Percentiles rank a stretch among this genome's conserved stretches.
Evolutionary conservation across 2,329 filamentous ascomycete genomes (phyloP).

Genomic region (Trichoderma pleuroti): DNA sequence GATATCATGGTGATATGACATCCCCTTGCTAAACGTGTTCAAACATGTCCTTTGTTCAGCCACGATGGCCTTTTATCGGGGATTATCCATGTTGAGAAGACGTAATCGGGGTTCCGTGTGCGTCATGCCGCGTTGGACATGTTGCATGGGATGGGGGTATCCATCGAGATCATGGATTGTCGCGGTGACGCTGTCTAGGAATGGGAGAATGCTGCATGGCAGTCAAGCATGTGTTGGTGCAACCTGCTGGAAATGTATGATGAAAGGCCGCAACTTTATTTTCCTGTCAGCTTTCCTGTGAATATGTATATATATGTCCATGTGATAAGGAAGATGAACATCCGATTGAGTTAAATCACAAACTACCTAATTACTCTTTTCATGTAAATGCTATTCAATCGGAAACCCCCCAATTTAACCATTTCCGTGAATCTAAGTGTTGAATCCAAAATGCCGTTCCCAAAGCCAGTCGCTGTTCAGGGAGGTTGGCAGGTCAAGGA

Average conservation of each 20-base stretch:
- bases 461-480: constrained; percentile 28
- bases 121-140: constrained; percentile 3
- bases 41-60: not conserved
- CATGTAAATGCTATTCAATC: not conserved
- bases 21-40: not conserved
- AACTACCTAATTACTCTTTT: not conserved
- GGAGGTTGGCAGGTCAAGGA: constrained; percentile 32
- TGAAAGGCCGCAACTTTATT: constrained; percentile 12
- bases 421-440: not conserved
- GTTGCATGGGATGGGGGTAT: not conserved
- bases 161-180: not conserved
- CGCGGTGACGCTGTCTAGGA: not conserved
- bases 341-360: not conserved
- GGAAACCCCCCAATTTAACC: constrained; percentile 2
- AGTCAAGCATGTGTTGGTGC: not conserved
- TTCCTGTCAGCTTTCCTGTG: not conserved
- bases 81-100: constrained; percentile 5
- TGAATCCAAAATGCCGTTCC: constrained; percentile 24
- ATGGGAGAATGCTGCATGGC: not conserved
- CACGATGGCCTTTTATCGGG: not conserved
- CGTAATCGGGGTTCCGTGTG: not conserved
- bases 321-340: not conserved
- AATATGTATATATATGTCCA: not conserved
- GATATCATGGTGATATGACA: constrained; percentile 17
- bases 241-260: not conserved